Evolutionary conservation across 495 filamentous ascomycete genomes (phyloP).

Genomic region (Neurospora tetrasperma): DNA sequence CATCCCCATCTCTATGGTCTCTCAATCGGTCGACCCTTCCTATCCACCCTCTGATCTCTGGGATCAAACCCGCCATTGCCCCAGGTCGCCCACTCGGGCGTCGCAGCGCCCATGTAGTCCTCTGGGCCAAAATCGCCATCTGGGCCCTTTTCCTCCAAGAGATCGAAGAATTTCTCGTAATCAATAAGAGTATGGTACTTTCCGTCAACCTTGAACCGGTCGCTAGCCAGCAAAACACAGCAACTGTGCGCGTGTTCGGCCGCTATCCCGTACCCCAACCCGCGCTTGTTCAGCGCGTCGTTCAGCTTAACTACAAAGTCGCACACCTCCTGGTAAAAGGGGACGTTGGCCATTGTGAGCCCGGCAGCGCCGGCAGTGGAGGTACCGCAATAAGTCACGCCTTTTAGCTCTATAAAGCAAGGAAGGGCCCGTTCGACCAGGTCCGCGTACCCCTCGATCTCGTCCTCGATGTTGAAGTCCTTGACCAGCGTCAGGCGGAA

Average conservation of each 20-base stretch:
- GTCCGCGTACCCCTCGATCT: constrained; percentile 81
- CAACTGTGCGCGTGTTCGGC: constrained; percentile 93
- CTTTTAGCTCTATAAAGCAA: constrained; percentile 89
- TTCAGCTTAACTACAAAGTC: constrained; percentile 69
- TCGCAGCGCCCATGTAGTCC: constrained; percentile 75
- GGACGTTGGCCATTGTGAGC: constrained; percentile 89
- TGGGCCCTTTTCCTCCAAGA: constrained; percentile 56
- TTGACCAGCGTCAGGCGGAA: constrained; percentile 94
- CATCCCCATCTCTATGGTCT: constrained; percentile 7
- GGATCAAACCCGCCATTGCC: constrained; percentile 91
- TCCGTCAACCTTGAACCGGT: constrained; percentile 57
- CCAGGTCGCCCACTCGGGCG: constrained; percentile 92
- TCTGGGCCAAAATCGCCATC: constrained; percentile 69
- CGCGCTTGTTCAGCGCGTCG: constrained; percentile 51
- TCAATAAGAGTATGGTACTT: constrained; percentile 90
- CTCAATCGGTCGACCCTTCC: constrained; percentile 53
- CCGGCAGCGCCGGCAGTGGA: constrained; percentile 69
- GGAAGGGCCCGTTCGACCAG: constrained; percentile 76
- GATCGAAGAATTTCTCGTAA: constrained; percentile 79
- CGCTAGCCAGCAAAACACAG: constrained; percentile 74
- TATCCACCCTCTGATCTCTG: constrained; percentile 70
- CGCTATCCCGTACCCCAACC: constrained; percentile 76
- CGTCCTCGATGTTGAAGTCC: constrained; percentile 89
- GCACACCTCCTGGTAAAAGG: constrained; percentile 81
- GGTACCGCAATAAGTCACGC: constrained; percentile 93